Conservation (phyloP, 2,329 filamentous ascomycete species). For the Myriosclerotinia curreyana region DNA sequence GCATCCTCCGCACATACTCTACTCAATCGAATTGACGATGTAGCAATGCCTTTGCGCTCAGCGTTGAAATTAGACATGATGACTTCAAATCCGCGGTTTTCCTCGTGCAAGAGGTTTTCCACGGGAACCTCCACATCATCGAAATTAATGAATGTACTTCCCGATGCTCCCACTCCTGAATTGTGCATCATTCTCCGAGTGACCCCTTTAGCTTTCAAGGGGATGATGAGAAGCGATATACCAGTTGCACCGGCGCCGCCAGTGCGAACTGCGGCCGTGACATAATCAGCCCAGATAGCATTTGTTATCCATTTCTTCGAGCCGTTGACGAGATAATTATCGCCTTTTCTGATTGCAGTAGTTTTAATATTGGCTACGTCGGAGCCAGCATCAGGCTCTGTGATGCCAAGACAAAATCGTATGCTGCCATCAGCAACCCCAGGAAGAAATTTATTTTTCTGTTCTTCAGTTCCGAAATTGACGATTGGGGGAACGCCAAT, state of each 20-base stretch:
- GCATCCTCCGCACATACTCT: constrained; percentile 54
- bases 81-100: constrained; percentile 55
- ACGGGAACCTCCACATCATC: constrained; percentile 55
- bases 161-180: constrained; percentile 63
- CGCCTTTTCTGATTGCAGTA: constrained; percentile 52
- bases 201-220: constrained; percentile 50
- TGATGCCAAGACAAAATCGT: constrained; percentile 62
- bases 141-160: constrained; percentile 53
- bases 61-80: constrained; percentile 60
- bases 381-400: constrained; percentile 60
- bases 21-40: constrained; percentile 55
- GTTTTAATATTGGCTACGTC: constrained; percentile 64
- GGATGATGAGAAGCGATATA: constrained; percentile 57
- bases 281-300: constrained; percentile 57
- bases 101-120: constrained; percentile 51
- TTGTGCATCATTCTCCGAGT: constrained; percentile 56
- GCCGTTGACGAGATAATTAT: constrained; percentile 60
- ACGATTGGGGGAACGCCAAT: constrained; percentile 64
- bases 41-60: constrained; percentile 57
- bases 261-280: constrained; percentile 60
- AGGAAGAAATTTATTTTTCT: constrained; percentile 58
- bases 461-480: constrained; percentile 58
- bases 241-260: constrained; percentile 52
- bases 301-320: constrained; percentile 69
- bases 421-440: constrained; percentile 57